Evolutionary conservation across 306 rosid species (phyloP).

Genomic region (Ziziphus jujuba): DNA sequence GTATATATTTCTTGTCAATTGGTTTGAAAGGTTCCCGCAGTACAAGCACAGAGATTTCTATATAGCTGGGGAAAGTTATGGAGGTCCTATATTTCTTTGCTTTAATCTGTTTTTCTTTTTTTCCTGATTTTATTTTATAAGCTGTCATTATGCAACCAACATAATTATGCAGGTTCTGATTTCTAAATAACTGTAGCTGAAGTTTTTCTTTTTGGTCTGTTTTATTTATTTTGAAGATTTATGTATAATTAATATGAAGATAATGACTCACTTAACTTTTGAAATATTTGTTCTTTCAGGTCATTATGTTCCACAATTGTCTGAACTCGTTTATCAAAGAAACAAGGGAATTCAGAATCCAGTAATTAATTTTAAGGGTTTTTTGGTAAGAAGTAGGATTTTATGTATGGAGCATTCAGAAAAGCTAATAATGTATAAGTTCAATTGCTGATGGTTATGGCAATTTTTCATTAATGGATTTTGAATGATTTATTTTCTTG

Average conservation of each 20-base stretch:
- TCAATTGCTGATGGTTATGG: neutral
- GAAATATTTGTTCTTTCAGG: constrained; percentile 45
- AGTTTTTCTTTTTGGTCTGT: no score
- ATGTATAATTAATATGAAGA: constrained; percentile 6
- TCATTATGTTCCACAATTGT: constrained; percentile 91
- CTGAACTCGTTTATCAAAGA: constrained; percentile 64
- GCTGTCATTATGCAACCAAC: neutral
- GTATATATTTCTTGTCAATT: constrained; percentile 69
- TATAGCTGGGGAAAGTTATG: constrained; percentile 98
- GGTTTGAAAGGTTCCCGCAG: constrained; percentile 98
- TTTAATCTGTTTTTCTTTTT: neutral
- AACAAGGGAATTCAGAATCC: constrained; percentile 76
- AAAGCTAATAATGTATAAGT: constrained; percentile 4
- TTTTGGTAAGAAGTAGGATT: constrained; percentile 62
- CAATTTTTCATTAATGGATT: constrained; percentile 16
- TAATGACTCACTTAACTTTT: constrained; percentile 16
- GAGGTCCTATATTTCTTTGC: constrained; percentile 52
- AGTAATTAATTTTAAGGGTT: constrained; percentile 76
- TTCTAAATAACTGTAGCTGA: neutral
- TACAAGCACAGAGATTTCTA: constrained; percentile 87
- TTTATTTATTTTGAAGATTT: no score
- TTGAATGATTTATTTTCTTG: constrained; percentile 21
- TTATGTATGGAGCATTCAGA: neutral
- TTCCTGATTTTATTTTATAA: constrained; percentile 3
- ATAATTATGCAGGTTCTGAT: neutral